Conservation (phyloP, 441 rosid species). For the Dalechampia spathulata region DNA sequence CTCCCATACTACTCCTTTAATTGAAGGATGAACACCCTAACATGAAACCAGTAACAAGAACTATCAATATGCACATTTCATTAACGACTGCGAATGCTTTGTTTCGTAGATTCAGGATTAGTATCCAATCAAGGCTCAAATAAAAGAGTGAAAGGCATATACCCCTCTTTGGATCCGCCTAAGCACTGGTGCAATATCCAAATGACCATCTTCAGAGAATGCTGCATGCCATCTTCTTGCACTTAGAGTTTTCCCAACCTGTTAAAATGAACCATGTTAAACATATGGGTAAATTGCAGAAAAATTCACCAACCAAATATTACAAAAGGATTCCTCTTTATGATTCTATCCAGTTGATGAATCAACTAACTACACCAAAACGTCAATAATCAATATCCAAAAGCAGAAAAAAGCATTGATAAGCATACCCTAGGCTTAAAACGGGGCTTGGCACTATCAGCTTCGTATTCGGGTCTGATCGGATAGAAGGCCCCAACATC, state of each 20-base stretch:
- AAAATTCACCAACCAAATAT: too few relatives aligned
- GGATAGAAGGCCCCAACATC: slow-evolving; percentile 70
- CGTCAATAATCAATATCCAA: background rate
- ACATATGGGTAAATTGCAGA: too few relatives aligned
- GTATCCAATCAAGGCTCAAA: background rate
- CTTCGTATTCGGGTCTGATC: slow-evolving; percentile 54
- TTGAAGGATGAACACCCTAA: slow-evolving; percentile 90
- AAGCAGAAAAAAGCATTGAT: background rate
- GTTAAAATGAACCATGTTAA: slow-evolving; percentile 11
- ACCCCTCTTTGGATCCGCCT: slow-evolving; percentile 90
- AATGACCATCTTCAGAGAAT: slow-evolving; percentile 69
- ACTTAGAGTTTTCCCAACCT: slow-evolving; percentile 93
- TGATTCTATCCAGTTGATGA: background rate
- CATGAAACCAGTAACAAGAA: slow-evolving; percentile 23
- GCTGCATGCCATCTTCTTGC: slow-evolving; percentile 86
- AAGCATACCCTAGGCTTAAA: slow-evolving; percentile 56
- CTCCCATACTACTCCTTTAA: slow-evolving; percentile 91
- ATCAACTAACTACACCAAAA: background rate
- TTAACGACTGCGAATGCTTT: background rate
- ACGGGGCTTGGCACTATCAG: slow-evolving; percentile 59
- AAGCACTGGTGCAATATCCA: slow-evolving; percentile 82
- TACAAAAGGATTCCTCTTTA: background rate
- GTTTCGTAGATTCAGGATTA: background rate
- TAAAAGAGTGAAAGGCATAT: slow-evolving; percentile 7
- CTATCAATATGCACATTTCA: slow-evolving; percentile 1